Base-by-base conservation (phyloP, 2,329 filamentous ascomycete genomes). In the Rhynchosporium agropyri region DNA sequence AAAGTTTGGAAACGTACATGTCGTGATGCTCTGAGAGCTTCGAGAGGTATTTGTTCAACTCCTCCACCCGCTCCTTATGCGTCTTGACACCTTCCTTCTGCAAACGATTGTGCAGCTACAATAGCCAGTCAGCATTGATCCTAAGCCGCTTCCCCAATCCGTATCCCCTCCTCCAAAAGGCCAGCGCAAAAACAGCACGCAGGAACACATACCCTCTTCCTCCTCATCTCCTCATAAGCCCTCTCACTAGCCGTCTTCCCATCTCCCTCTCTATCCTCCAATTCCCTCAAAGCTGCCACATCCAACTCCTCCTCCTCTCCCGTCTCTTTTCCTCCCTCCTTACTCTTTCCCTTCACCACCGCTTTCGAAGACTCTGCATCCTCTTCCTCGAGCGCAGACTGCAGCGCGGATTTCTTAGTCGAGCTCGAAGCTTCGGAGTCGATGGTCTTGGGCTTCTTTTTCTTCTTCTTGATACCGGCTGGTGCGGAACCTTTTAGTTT, bases 1-100 rank as follows among this genome's bases (percentile, higher is more conserved):
- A 33, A 49, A 6, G 36, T 13, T 10, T 49, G 12, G 26, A 40
- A 49, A 68, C 67, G 28, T 67, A 68, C 93, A 99, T 99, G 75
- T 99, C 95, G 77, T 99, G 94, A 79, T 99, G 95, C 78, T 99
- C 95, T 78, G 91, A 97, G 73, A 99, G 78, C 68, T 88, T 90
- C 68, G 91, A 95, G 42, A 99, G 80, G 76, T 98, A 97, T 67
- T 90, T 91, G 76, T 99, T 99, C 70, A 98, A 80, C 75, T 97
- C 92, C 76, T 98, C 93, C 49, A 99, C 94, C 10, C 92, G 87
- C 79, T 99, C 91, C 76, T 98, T 98, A 77, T 99, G 95, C 36
- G 93, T 96, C 81, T 97, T 98, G 69, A 94, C 85, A 15, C 96
- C 89, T 75, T 97, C 93, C 33, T 72, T 71, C 73, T 90, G 88